Evolutionary conservation across 1,284 basidiomycete species (phyloP), one percentile per base, ranked within the genome.

Genomic region (Pholiota adiposa): DNA sequence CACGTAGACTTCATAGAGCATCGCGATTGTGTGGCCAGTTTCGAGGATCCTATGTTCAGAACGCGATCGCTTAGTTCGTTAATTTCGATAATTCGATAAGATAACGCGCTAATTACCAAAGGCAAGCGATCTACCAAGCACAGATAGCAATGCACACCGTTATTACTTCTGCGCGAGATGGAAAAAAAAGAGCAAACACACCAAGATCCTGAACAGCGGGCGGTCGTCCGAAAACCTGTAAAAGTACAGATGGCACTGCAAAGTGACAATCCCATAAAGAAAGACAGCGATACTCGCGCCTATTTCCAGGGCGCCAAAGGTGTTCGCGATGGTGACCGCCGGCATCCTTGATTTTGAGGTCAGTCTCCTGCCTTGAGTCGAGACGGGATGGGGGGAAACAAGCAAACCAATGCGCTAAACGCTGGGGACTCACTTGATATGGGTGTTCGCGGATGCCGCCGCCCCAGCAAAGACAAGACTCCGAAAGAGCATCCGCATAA

Each of bases 1-100:
- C 27, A 40, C n/a, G 29, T 55, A 55, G 3, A 55, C 44, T n/a
- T 55, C 53, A 19, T 34, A 55, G 31, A 48, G 1, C 8, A 55
- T 29, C 19, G 41, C 40, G 9, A 46, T 48, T 29, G 53, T 55
- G 18, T 55, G 53, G 7, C 41, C 53, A 11, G 43, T 16, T 46
- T 55, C 53, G 12, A 55, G 53, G 4, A 38, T 8, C 51, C 51
- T 53, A 41, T 41, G 40, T 31, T 31, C 29, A 31, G 29, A 4
- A 31, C 29, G 29, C 29, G n/a, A n/a, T n/a, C n/a, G n/a, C n/a
- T n/a, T n/a, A n/a, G n/a, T n/a, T n/a, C n/a, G n/a, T n/a, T n/a
- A n/a, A n/a, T n/a, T n/a, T n/a, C n/a, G n/a, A n/a, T n/a, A n/a
- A n/a, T n/a, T n/a, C n/a, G n/a, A n/a, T n/a, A n/a, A 31, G 11